Percentiles rank a stretch among this genome's conserved stretches.
Evolutionary conservation across 2,329 filamentous ascomycete genomes (phyloP).

Genomic region (Geosmithia morbida): DNA sequence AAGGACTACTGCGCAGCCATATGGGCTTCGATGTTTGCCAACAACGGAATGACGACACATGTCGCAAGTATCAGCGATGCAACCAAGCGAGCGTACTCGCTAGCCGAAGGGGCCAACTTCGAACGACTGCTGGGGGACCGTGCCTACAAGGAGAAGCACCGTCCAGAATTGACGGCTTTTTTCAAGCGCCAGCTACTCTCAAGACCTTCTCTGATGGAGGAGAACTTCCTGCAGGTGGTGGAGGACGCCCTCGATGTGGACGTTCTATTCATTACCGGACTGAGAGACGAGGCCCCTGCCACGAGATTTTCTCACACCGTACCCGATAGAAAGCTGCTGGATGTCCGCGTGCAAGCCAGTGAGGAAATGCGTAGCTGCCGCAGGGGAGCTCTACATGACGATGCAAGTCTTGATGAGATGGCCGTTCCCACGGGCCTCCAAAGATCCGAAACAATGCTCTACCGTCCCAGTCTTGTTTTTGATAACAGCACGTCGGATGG

Average conservation of each 20-base stretch:
- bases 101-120: slow-evolving; percentile 28
- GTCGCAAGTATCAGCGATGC: slow-evolving; percentile 40
- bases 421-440: not conserved
- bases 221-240: slow-evolving; percentile 35
- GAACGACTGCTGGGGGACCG: slow-evolving; percentile 34
- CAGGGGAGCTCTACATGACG: too few species aligned
- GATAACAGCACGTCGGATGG: slow-evolving; percentile 30
- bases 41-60: slow-evolving; percentile 17
- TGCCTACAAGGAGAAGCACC: slow-evolving; percentile 47
- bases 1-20: slow-evolving; percentile 45
- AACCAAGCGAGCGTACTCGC: slow-evolving; percentile 43
- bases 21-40: slow-evolving; percentile 29
- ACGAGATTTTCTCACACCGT: slow-evolving; percentile 38
- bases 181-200: slow-evolving; percentile 28
- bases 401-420: not conserved
- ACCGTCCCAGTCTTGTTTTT: slow-evolving; percentile 28
- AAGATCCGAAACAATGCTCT: slow-evolving; percentile 1
- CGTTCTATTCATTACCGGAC: slow-evolving; percentile 46
- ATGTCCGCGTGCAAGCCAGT: slow-evolving; percentile 31
- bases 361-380: slow-evolving; percentile 9
- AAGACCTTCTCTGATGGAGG: slow-evolving; percentile 29
- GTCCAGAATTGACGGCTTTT: slow-evolving; percentile 33
- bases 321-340: slow-evolving; percentile 34
- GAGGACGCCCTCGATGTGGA: slow-evolving; percentile 24
- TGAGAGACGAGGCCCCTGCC: slow-evolving; percentile 46